Evolutionary conservation across 139 green algal species (phyloP).

Genomic region (Coelastrella sp.): DNA sequence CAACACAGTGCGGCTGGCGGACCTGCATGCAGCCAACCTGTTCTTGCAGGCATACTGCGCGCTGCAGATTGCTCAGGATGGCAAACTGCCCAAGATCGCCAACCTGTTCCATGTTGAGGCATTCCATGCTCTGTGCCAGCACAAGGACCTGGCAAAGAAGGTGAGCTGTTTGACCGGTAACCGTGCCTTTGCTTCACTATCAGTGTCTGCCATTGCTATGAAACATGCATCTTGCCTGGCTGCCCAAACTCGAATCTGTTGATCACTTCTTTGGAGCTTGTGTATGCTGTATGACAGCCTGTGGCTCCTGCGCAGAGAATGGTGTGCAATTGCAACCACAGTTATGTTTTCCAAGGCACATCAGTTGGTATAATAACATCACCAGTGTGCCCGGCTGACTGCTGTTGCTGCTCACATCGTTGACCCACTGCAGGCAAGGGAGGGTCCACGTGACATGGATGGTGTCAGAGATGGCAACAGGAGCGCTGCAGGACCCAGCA

Average conservation of each 20-base stretch:
- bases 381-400: background rate
- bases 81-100: constrained; percentile 44
- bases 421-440: background rate
- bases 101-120: constrained; percentile 42
- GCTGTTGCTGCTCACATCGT: background rate
- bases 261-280: no score
- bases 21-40: constrained; percentile 48
- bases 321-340: no score
- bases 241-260: no score
- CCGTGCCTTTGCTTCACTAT: no score
- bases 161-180: background rate
- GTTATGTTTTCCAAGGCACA: no score
- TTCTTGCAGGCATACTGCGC: constrained; percentile 39
- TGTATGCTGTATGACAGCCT: no score
- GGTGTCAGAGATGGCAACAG: background rate
- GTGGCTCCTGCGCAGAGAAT: no score
- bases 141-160: constrained; percentile 28
- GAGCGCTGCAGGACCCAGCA: background rate
- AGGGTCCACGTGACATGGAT: background rate
- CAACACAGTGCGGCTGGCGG: constrained; percentile 1
- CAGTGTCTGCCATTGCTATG: no score
- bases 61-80: constrained; percentile 29
- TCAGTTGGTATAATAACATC: no score
- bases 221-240: no score
- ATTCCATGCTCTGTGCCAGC: constrained; percentile 35